Evolutionary conservation across 1,139 yeast species (phyloP).

Genomic region (Blastobotrys raffinosifermentans): DNA sequence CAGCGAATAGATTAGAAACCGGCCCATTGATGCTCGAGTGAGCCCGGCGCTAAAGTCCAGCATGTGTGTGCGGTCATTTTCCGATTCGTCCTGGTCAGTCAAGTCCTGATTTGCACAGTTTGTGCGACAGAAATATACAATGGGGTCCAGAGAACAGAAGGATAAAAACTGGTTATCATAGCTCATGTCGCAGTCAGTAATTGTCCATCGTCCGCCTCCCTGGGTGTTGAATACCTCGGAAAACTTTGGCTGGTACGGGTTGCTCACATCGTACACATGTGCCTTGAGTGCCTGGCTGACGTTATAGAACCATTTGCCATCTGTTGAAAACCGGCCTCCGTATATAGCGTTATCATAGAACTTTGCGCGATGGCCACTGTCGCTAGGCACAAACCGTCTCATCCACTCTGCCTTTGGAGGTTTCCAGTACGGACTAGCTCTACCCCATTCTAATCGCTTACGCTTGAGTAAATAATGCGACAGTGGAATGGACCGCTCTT

Average conservation of each 20-base stretch:
- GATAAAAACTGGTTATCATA: conserved; percentile 22
- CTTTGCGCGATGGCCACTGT: conserved; percentile 14
- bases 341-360: conserved; percentile 24
- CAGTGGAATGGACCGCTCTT: not conserved
- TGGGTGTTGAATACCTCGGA: conserved; percentile 13
- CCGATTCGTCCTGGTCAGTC: no score
- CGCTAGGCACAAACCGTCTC: conserved; percentile 15
- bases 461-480: not conserved
- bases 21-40: not conserved
- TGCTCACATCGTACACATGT: conserved; percentile 22
- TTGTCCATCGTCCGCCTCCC: conserved; percentile 26
- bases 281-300: conserved; percentile 27
- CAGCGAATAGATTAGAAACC: conserved; percentile 14
- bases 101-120: no score
- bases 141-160: conserved; percentile 20
- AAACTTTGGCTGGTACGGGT: conserved; percentile 20
- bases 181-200: conserved; percentile 28
- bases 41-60: not conserved
- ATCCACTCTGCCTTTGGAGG: not conserved
- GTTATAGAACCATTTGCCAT: conserved; percentile 26
- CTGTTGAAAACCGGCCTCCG: conserved; percentile 28
- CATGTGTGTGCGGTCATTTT: no score
- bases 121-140: conserved; percentile 9
- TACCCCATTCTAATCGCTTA: not conserved
- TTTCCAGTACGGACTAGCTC: not conserved